Percentiles rank a stretch among this genome's conserved stretches.
Evolutionary conservation across 2,329 filamentous ascomycete species (phyloP).

Genomic region (Fragosphaeria purpurea): DNA sequence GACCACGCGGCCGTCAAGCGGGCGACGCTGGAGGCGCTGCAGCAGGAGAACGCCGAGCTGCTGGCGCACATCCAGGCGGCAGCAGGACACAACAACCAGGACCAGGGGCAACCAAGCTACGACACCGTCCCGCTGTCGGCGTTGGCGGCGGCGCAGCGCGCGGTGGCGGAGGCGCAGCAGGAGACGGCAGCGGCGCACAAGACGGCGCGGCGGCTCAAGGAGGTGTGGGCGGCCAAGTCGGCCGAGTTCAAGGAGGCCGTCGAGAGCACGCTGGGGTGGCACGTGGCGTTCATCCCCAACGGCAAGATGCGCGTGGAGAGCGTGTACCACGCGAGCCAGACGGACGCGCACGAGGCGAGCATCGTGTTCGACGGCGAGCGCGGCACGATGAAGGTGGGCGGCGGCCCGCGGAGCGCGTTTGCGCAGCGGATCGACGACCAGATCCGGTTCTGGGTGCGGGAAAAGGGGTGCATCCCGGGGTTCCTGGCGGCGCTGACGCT

Average conservation of each 20-base stretch:
- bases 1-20: conserved; percentile 77
- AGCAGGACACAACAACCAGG: too few species aligned
- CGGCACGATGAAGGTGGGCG: conserved; percentile 96
- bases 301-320: conserved; percentile 87
- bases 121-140: conserved; percentile 67
- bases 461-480: conserved; percentile 85
- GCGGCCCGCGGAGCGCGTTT: conserved; percentile 78
- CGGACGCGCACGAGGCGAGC: conserved; percentile 60
- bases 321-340: conserved; percentile 65
- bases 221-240: conserved; percentile 79
- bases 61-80: conserved; percentile 56
- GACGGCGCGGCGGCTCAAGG: conserved; percentile 72
- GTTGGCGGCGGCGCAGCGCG: conserved; percentile 63
- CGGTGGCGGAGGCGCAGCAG: conserved; percentile 60
- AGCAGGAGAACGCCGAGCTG: conserved; percentile 75
- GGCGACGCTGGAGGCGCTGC: conserved; percentile 64
- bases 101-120: conserved; percentile 18
- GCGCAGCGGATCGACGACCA: conserved; percentile 74
- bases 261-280: conserved; percentile 85
- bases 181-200: conserved; percentile 70
- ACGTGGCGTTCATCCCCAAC: conserved; percentile 92
- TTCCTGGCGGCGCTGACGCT: conserved; percentile 85
- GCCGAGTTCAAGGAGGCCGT: conserved; percentile 94
- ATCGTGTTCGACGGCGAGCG: conserved; percentile 86
- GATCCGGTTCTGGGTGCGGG: conserved; percentile 93